Evolutionary conservation across 2,329 filamentous ascomycete genomes (phyloP).

Genomic region (Xylogone sp.): DNA sequence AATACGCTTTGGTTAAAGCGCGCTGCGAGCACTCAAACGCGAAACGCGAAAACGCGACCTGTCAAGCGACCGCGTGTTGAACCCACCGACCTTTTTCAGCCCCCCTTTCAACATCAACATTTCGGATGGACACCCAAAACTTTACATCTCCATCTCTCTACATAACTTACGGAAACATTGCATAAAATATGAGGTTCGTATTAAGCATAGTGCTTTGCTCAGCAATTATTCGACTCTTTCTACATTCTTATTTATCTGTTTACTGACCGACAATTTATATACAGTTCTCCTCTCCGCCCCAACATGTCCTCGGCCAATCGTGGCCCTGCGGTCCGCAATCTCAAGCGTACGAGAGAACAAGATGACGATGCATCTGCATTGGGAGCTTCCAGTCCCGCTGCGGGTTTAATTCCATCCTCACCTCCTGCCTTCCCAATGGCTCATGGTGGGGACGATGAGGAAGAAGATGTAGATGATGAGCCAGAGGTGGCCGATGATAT

Average conservation of each 20-base stretch:
- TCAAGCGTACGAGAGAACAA: conserved; percentile 63
- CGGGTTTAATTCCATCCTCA: conserved; percentile 54
- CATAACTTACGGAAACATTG: neutral
- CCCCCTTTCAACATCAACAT: neutral
- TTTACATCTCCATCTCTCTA: neutral
- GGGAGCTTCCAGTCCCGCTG: conserved; percentile 49
- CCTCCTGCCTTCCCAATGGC: conserved; percentile 59
- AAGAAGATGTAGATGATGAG: conserved; percentile 69
- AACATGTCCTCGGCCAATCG: conserved; percentile 83
- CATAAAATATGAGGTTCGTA: conserved; percentile 2
- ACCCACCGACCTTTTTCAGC: neutral
- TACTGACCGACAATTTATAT: conserved; percentile 3
- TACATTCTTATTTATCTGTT: conserved; percentile 11
- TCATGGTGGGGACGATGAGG: conserved; percentile 63
- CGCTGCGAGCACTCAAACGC: neutral
- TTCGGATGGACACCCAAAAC: neutral
- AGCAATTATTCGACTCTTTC: too few species aligned
- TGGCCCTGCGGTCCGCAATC: conserved; percentile 49
- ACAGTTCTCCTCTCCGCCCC: conserved; percentile 76
- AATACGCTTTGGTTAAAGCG: neutral
- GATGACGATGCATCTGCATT: conserved; percentile 57
- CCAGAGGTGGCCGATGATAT: conserved; percentile 68
- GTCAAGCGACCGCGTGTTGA: neutral
- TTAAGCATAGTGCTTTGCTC: neutral
- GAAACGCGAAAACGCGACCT: neutral